Evolutionary conservation across 352 stramenopile genomes (phyloP), one percentile per base, ranked within the genome.

Genomic region (Phytophthora palmivora): DNA sequence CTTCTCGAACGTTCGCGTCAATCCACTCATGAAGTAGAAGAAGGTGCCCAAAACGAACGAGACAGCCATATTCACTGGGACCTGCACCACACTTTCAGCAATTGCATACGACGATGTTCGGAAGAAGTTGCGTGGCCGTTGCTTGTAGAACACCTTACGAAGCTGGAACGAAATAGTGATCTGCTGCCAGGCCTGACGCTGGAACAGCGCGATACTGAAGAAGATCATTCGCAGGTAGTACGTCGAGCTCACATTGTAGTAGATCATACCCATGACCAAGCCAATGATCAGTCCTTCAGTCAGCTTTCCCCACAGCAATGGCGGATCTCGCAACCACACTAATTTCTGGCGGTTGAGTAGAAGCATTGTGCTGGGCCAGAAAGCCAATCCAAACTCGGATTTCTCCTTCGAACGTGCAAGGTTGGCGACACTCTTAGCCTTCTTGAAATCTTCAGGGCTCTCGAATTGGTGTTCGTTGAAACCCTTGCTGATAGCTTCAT

Each of bases 71-170:
- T 77, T 73, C 63, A 88, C 74, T 16, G 80, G 66, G 26, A 82
- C 73, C 45, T 80, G 65, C 26, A 88, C 62, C 28, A 83, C 63
- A 36, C 57, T 68, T 28, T 79, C 67, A 4, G 74, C 87, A 41
- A 95, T 72, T 4, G 84, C 70, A 54, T 95, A 97, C 28, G 82
- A 79, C 3, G 78, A 67, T 22, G 87, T 83, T 1, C 81, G 78
- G 62, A 93, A 97, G 64, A 95, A 97, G 62, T 94, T 96, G 34
- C 77, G 71, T 21, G 87, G 76, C 0, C 75, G 69, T 30, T 96
- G 89, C 63, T 95, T 96, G 77, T 96, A 96, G 67, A 93, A 97
- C 0, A 96, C 86, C 7, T 75, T 75, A 12, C 89, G 83, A 30
- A 95, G 19, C 78, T 83, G 74, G 48, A 87, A 86, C n/a, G 69